Percentiles rank a stretch among this genome's conserved stretches.
Evolutionary conservation across 257 asterid genomes (phyloP).

Genomic region (Rehmannia glutinosa): DNA sequence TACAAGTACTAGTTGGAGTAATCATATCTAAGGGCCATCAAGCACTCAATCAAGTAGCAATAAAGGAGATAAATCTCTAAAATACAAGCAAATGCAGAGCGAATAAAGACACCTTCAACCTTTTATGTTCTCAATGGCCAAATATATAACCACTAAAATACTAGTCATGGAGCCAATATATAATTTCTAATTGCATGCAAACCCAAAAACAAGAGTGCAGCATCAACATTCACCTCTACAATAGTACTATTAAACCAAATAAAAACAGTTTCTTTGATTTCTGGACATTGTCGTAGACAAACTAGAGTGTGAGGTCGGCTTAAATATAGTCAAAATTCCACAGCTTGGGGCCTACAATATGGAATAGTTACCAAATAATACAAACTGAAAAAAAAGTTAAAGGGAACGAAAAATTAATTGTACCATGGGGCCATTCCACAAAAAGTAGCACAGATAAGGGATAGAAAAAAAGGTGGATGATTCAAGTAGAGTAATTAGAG

Average conservation of each 20-base stretch:
- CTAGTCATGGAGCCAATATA: neutral
- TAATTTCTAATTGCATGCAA: neutral
- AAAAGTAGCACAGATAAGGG: neutral
- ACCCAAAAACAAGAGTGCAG: neutral
- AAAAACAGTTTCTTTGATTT: neutral
- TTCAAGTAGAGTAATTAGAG: neutral
- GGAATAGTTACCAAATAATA: neutral
- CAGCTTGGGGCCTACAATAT: neutral
- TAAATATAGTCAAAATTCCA: slow-evolving; percentile 10
- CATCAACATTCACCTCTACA: neutral
- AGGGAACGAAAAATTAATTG: neutral
- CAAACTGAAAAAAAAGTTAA: neutral
- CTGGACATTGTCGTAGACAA: slow-evolving; percentile 18
- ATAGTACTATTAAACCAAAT: neutral
- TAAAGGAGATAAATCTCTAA: neutral
- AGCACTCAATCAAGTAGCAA: slow-evolving; percentile 13
- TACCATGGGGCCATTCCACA: neutral
- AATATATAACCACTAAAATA: neutral
- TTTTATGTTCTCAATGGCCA: slow-evolving; percentile 13
- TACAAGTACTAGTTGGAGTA: neutral
- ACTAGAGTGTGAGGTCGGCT: slow-evolving; percentile 10
- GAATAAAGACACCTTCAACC: slow-evolving; percentile 9
- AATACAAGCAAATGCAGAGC: slow-evolving; percentile 2
- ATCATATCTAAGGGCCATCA: slow-evolving; percentile 18
- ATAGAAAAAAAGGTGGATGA: neutral